Evolutionary conservation across 768 basidiomycete genomes (phyloP).

Genomic region (Clavulina sp.): DNA sequence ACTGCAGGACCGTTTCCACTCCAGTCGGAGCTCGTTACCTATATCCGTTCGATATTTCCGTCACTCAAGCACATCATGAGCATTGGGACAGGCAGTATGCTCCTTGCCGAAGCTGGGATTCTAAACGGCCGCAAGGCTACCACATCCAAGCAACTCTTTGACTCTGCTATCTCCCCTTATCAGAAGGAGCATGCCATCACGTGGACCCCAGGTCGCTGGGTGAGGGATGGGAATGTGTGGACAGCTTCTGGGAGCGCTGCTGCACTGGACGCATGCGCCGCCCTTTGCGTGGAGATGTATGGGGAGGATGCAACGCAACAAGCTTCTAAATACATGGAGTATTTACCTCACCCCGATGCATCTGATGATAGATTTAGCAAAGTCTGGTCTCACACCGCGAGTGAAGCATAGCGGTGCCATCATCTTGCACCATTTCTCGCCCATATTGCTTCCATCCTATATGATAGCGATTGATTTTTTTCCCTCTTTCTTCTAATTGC

Average conservation of each 20-base stretch:
- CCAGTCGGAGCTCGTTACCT: not conserved
- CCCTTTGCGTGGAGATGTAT: not conserved
- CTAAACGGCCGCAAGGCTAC: conserved; percentile 29
- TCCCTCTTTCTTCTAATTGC: no score
- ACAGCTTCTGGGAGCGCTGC: conserved; percentile 31
- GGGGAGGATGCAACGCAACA: not conserved
- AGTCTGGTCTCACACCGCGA: no score
- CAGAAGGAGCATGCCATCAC: no score
- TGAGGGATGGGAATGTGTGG: conserved; percentile 32
- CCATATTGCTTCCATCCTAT: no score
- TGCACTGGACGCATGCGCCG: conserved; percentile 14
- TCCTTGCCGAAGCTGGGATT: conserved; percentile 25
- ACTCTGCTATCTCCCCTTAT: conserved; percentile 13
- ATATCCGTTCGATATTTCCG: not conserved
- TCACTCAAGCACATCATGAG: conserved; percentile 23
- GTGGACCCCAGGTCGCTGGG: conserved; percentile 32
- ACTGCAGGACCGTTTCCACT: not conserved
- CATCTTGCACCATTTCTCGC: no score
- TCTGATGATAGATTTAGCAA: no score
- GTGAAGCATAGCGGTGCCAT: no score
- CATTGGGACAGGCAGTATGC: conserved; percentile 25
- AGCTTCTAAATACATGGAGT: no score
- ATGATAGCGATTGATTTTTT: no score
- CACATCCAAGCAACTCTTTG: conserved; percentile 26
- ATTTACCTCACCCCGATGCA: no score